These are phyloP conservation scores for Adansonia gregorii DNA, from an alignment of 441 rosid genomes.

Conservation along the genomic window DNA sequence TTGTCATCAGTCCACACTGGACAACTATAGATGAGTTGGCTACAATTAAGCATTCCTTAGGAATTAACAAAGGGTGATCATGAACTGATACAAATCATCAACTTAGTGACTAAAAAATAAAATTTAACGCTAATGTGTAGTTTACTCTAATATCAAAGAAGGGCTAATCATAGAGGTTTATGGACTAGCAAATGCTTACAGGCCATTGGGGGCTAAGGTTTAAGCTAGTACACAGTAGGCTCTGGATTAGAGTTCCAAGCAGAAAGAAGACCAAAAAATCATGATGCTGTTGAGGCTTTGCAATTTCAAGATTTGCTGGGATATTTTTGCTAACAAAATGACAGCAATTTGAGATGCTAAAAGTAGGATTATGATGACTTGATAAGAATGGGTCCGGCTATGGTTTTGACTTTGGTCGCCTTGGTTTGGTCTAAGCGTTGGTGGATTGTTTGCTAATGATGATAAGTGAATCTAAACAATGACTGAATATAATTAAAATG, in stretches of 20 bases:
- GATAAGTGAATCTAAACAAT: not conserved
- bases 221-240: not conserved
- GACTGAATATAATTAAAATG: not conserved
- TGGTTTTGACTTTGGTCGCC: not conserved
- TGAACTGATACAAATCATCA: not conserved
- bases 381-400: not conserved
- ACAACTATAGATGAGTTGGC: not conserved
- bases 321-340: not conserved
- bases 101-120: not conserved
- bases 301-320: not conserved
- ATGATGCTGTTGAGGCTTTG: not conserved
- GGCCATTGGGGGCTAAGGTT: not conserved
- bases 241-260: not conserved
- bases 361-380: not conserved
- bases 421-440: not conserved
- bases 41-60: not conserved
- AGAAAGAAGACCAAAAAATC: not conserved
- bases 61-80: not conserved
- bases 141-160: not conserved
- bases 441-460: not conserved
- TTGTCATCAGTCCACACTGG: not conserved
- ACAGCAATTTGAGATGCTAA: not conserved
- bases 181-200: not conserved
- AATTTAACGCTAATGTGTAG: not conserved
- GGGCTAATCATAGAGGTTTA: not conserved